Evolutionary conservation across 2,329 filamentous ascomycete genomes (phyloP), one percentile per base, ranked within the genome.

Genomic region (Aspergillus sp.): DNA sequence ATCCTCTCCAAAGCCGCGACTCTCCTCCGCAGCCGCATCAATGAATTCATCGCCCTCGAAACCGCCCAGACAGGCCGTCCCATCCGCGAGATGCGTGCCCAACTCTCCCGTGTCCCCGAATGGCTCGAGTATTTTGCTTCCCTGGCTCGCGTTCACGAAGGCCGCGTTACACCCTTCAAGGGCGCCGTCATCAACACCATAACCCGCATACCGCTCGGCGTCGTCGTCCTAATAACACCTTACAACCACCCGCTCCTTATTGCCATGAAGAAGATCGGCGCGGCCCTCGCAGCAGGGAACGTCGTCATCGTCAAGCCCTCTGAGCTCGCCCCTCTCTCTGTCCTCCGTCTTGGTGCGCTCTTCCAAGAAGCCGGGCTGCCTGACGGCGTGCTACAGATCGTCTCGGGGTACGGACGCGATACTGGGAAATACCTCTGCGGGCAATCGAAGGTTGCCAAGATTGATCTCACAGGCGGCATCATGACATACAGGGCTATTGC

Each of bases 71-170:
- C 89, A 0, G 89, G 89, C 3, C 85, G 89, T 0, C 85, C 86
- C 0, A 79, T 89, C 30, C 85, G 89, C 28, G 89, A 91, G 72
- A 90, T 92, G 87, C 81, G 83, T 53, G 88, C 89, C 1, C 89
- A 91, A 71, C 80, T 91, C 0, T 83, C 87, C 1, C 85, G 86
- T 48, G 68, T 79, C 2, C 73, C 76, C 4, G 74, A 76, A 61
- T 91, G 89, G 89, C 87, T 91, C 76, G 86, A 85, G 62, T 91
- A 91, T 77, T 92, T 89, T 69, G 88, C 88, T 1, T 82, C 87
- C 0, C 71, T 91, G 1, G 81, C 90, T 34, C 84, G 89, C n/a
- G 87, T 85, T 1, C 87, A 90, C 69, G 87, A 91, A 74, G 83
- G 87, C 2, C 77, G 85, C 2, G 85, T 91, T 0, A 80, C 91